These are phyloP conservation scores for Solanum hybrid DNA, from an alignment of 305 asterid species.

Conservation along the genomic window DNA sequence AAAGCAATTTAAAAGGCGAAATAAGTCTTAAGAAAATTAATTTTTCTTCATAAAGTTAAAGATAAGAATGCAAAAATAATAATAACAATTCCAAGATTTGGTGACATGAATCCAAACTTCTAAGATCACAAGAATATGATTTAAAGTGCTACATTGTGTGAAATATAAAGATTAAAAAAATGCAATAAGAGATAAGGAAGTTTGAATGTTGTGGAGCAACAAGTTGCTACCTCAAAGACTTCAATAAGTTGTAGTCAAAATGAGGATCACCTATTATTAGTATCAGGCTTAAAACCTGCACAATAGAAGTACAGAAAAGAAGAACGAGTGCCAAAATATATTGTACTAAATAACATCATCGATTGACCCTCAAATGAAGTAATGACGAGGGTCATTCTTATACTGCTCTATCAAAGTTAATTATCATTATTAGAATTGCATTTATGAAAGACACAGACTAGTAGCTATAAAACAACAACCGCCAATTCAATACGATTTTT, in stretches of 20 bases:
- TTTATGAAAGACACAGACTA: no score
- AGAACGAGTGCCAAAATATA: neutral
- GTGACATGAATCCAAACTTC: neutral
- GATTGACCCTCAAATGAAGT: no score
- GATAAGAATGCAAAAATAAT: neutral
- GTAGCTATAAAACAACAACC: no score
- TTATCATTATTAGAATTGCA: no score
- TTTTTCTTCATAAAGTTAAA: neutral
- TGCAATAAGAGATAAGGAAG: neutral
- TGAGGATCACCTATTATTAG: neutral
- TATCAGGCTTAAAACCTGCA: neutral
- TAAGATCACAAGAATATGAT: neutral
- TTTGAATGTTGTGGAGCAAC: neutral
- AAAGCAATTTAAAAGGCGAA: no score
- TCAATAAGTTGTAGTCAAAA: fast-evolving
- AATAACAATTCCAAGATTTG: neutral
- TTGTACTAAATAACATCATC: no score
- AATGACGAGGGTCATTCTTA: no score
- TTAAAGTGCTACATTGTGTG: neutral
- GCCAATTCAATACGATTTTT: no score
- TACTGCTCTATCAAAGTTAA: no score
- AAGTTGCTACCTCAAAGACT: neutral
- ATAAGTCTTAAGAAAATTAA: no score
- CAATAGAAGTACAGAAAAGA: neutral
- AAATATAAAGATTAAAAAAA: neutral